Base-by-base conservation (phyloP, 371 early-diverging fungal genomes). In the Apophysomyces ossiformis region DNA sequence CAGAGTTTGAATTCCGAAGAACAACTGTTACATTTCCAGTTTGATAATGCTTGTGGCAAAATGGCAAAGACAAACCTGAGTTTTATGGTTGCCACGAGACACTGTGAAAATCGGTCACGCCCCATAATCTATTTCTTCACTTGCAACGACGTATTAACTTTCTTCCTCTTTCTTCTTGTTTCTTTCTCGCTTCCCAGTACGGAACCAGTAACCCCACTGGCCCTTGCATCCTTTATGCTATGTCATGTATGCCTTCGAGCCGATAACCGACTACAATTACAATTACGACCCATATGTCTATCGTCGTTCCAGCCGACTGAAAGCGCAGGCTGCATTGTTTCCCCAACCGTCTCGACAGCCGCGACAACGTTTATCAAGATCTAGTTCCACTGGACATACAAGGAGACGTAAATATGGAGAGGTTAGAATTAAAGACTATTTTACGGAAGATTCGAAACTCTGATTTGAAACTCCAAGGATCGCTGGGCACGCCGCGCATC, bases 231-330 rank as follows among this genome's bases (percentile, higher is more conserved):
- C 7, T 26, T 26, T 50, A 9, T 50, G 35, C 54, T 21, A 50
- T 50, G 54, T 21, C 54, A 50, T 50, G 54, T 50, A 50, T 21
- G 54, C 54, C 54, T 50, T 18, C 21, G 54, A 21, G 9, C 21
- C 54, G 21, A 1, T 21, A 50, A 50, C 26, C 21, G 45, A 58
- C n/a, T 16, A 45, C 9, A 56, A 58, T 32, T 16, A 45, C 18
- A 60, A 59, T 26, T 68, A 68, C 43, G 69, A 68, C 43, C 60
- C 59, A 13, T 68, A 68, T 57, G 16, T 60, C 12, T 37, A 64
- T 54, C 64, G 36, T 21, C 64, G 37, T 37, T 7, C 60, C 57
- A 64, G 18, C 26, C 60, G 44, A 26, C 46, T 68, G 13, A 60
- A 68, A 13, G 59, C 59, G n/a, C 69, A 59, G 61, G 69, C 64